Base-by-base conservation (phyloP, 805 yeast species). In the Metschnikowia anglica region DNA sequence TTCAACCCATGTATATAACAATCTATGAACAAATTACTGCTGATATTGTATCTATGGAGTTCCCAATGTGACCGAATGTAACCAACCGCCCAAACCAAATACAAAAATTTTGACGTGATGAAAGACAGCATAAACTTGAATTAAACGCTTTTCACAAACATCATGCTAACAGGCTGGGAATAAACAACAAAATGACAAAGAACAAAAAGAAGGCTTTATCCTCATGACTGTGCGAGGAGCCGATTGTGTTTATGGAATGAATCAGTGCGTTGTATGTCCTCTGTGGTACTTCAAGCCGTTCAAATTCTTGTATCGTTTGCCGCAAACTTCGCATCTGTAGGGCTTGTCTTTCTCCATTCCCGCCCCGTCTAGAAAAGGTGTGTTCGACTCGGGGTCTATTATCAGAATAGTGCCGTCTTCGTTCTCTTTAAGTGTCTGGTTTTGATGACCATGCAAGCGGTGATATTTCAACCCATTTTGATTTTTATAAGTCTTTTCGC, bases 301-400 rank as follows among this genome's bases (percentile, higher is more conserved):
- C 58, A 93, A 72, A 60, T 93, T 93, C 74, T 93, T 93, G 71
- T 93, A 93, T 44, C 99, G 73, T 68, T 91, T 93, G 46, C 98
- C 98, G 69, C 99, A 93, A 32, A 91, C 96, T 68, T 93, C 98
- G 68, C 99, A 93, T 60, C 97, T 78, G 65, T 91, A 93, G 28
- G 99, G 99, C 70, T 93, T 93, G 71, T 93, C 99, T 72, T 88
- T 90, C 65, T 93, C 99, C 79, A 88, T 78, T 17, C 90, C 96
- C 66, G 88, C 84, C 4, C 96, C 96, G 62, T 91, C 96, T 30
- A 91, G 87, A 61, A 87, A 88, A 8, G 96, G 96, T 44, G 89
- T 79, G 58, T 88, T 88, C 28, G 82, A 76, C 58, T 83, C 88
- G 10, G 99, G 99, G 64, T 93, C 97, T 47, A 91, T 85, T 29